Conservation (phyloP, 2,329 filamentous ascomycete species). For the Ascosphaera aggregata region DNA sequence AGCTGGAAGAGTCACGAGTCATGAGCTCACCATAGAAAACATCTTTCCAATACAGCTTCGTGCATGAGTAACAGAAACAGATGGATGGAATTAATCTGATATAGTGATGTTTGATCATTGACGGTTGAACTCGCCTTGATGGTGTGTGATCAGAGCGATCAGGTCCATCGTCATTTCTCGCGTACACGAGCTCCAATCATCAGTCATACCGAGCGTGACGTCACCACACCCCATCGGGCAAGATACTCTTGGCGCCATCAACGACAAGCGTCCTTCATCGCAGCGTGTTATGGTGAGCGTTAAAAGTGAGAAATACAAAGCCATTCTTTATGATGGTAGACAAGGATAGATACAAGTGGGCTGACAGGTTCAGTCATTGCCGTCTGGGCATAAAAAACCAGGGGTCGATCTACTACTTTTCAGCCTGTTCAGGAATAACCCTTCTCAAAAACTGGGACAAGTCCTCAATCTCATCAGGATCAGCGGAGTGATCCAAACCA, state of each 20-base stretch:
- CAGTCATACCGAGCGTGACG: no score
- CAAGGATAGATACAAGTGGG: not conserved
- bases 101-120: not conserved
- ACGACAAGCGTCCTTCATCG: no score
- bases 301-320: no score
- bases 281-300: no score
- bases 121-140: no score
- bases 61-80: not conserved
- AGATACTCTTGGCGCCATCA: no score
- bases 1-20: not conserved
- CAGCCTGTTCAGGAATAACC: slow-evolving; percentile 26
- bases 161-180: not conserved
- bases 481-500: slow-evolving; percentile 52
- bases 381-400: no score
- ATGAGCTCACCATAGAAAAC: not conserved
- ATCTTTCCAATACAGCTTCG: not conserved
- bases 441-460: slow-evolving; percentile 41
- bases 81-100: not conserved
- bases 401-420: not conserved
- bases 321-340: not conserved
- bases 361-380: no score
- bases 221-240: no score
- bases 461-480: slow-evolving; percentile 57
- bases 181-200: no score
- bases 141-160: no score